A percentile compares a stretch with the other conserved stretches of the same genome.
Evolutionary conservation across 176 grass and related monocot genomes (phyloP).

Genomic region (Poa pratensis): DNA sequence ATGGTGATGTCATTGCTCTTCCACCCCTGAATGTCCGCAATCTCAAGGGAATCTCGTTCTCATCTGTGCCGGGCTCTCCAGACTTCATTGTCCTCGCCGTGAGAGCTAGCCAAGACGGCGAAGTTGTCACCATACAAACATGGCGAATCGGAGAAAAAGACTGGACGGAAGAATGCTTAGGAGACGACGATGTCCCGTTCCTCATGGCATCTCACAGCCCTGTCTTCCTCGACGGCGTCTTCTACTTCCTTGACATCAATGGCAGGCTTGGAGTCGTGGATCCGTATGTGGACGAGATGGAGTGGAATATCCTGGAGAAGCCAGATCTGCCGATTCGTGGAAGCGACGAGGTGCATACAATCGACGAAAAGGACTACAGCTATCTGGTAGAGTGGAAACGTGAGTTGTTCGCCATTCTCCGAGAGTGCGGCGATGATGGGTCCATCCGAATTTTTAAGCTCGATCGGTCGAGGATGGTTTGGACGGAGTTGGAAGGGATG

Average conservation of each 20-base stretch:
- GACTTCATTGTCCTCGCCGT: not conserved
- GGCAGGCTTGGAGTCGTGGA: slow-evolving; percentile 33
- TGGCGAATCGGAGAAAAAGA: not conserved
- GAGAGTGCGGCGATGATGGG: not conserved
- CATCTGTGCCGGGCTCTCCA: not conserved
- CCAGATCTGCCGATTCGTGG: not conserved
- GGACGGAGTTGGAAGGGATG: not conserved
- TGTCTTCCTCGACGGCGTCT: not conserved
- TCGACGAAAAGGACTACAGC: not conserved
- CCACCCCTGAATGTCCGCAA: not conserved
- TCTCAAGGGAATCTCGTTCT: not conserved
- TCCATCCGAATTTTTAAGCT: not conserved
- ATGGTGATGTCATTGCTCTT: not conserved
- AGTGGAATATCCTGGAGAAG: slow-evolving; percentile 36
- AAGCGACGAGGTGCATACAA: not conserved
- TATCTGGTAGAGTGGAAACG: slow-evolving; percentile 34
- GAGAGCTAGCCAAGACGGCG: not conserved
- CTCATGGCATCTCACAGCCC: slow-evolving; percentile 18
- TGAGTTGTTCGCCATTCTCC: slow-evolving; percentile 25
- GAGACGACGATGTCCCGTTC: not conserved
- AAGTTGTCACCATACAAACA: not conserved
- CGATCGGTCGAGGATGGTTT: not conserved
- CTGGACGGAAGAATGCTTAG: not conserved
- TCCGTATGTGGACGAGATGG: not conserved
- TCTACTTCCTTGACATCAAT: slow-evolving; percentile 16